Base-by-base conservation (phyloP, 495 filamentous ascomycete species). In the Bacidia rubella region DNA sequence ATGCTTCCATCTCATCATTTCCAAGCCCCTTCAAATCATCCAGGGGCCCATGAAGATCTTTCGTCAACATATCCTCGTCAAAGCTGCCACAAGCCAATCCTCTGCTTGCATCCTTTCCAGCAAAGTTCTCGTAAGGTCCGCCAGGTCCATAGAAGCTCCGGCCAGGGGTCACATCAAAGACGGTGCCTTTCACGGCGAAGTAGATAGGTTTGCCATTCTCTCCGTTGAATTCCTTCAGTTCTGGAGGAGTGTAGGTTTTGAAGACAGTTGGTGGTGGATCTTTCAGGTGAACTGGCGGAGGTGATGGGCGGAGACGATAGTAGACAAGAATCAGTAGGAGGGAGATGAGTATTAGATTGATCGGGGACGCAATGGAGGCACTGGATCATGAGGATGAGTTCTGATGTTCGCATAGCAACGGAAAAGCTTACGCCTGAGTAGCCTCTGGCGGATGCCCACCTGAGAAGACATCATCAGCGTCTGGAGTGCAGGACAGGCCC, bases 21-120 rank as follows among this genome's bases (percentile, higher is more conserved):
- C 76, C 79, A 45, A 98, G 68, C 46, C 83, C 87, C 49, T 78
- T 73, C 22, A 97, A 74, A 44, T 74, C 81, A 66, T 98, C 93
- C 53, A 98, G 68, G 22, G 90, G 89, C 2, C 79, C 88, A 41
- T 90, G 77, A 49, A 97, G 67, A 65, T 95, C 85, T 70, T 93
- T 83, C 32, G 92, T 97, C 70, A 97, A 69, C 92, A 97, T 95
- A 3, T 88, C 83, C 72, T 88, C 83, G 62, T 96, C 93, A 65
- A 98, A 97, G 69, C 87, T 94, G 57, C 88, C 86, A 68, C 76
- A 85, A 2, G 92, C 93, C 55, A 98, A 69, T 10, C 92, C 92
- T 44, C 92, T 76, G 51, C 78, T 86, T n/a, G 92, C 92, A 60
- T 96, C 90, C n/a, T 87, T 78, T 9, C 90, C 90, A 0, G 90